These are phyloP conservation scores for Zoysia pacifica DNA, from an alignment of 176 grass and related monocot genomes.

Conservation along the genomic window DNA sequence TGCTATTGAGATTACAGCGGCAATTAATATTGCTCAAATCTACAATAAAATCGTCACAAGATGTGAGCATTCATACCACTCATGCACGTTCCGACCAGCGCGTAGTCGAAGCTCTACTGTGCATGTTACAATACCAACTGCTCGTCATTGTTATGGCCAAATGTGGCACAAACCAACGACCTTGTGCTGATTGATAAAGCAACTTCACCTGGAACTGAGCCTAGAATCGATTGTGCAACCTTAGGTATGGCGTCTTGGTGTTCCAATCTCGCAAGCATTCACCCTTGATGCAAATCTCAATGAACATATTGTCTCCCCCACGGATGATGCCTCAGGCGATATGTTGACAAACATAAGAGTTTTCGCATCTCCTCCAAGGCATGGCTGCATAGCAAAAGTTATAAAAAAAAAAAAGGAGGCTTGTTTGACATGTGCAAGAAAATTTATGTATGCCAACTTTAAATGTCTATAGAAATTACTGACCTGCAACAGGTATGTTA, in stretches of 20 bases:
- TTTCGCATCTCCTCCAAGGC: constrained; percentile 92
- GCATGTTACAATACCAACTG: constrained; percentile 46
- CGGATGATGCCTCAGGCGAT: constrained; percentile 68
- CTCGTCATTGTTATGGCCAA: constrained; percentile 27
- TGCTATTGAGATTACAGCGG: not conserved
- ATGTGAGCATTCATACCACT: not conserved
- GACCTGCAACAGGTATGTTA: constrained; percentile 94
- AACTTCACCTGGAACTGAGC: constrained; percentile 51
- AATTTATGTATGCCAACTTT: not conserved
- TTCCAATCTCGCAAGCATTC: constrained; percentile 84
- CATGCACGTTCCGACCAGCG: constrained; percentile 23
- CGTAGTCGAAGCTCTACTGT: constrained; percentile 41
- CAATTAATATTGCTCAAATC: constrained; percentile 43
- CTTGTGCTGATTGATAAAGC: not conserved
- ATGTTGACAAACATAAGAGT: constrained; percentile 97
- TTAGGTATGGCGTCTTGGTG: constrained; percentile 75
- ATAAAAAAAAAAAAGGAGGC: too few species aligned
- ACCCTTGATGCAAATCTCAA: constrained; percentile 89
- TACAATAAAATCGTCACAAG: constrained; percentile 23
- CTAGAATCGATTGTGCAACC: constrained; percentile 35
- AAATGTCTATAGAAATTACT: not conserved
- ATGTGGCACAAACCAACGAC: constrained; percentile 12
- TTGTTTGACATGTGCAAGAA: not conserved
- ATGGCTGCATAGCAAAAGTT: constrained; percentile 54
- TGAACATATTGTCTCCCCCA: constrained; percentile 70